Percentiles rank a stretch among this genome's conserved stretches.
These are phyloP conservation scores for Sporothrix brunneoviolacea DNA, from an alignment of 2,329 filamentous ascomycete genomes.

Conservation along the genomic window DNA sequence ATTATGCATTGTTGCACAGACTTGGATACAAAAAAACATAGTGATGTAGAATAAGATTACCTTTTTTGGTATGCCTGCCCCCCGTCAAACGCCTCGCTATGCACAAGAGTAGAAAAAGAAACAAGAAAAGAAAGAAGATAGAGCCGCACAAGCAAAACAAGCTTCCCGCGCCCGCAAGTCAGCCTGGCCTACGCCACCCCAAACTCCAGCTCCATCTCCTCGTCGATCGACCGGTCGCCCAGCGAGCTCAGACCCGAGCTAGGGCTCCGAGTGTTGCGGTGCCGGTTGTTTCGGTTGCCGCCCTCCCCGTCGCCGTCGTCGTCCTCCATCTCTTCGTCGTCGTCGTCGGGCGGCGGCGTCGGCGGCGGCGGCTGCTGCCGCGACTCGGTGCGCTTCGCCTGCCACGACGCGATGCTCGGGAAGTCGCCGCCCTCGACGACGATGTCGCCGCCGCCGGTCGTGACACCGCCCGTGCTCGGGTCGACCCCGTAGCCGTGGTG, in stretches of 20 bases:
- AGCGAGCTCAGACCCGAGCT: constrained; percentile 54
- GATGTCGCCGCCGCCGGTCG: constrained; percentile 42
- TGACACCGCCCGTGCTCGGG: background rate
- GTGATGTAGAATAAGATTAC: too few relatives aligned
- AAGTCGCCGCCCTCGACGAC: constrained; percentile 71
- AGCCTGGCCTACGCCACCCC: background rate
- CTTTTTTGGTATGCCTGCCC: too few relatives aligned
- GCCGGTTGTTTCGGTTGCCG: constrained; percentile 8
- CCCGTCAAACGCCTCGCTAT: background rate
- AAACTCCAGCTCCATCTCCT: constrained; percentile 40
- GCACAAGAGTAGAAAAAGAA: background rate
- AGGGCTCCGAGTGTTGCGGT: constrained; percentile 35
- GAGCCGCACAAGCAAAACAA: background rate
- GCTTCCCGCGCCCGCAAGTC: background rate
- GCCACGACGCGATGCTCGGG: constrained; percentile 63
- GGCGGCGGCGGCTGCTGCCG: constrained; percentile 20
- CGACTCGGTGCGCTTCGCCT: constrained; percentile 28
- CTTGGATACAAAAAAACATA: too few relatives aligned
- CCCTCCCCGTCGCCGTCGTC: constrained; percentile 12
- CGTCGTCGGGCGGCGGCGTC: constrained; percentile 9
- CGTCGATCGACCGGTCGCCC: constrained; percentile 39
- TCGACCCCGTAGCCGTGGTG: constrained; percentile 46
- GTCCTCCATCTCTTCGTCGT: constrained; percentile 5
- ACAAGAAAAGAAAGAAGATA: constrained; percentile 11
- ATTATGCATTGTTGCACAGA: too few relatives aligned